These are phyloP conservation scores for Pseudotsuga menziesii DNA, from an alignment of 75 land plant species.

Conservation along the genomic window DNA sequence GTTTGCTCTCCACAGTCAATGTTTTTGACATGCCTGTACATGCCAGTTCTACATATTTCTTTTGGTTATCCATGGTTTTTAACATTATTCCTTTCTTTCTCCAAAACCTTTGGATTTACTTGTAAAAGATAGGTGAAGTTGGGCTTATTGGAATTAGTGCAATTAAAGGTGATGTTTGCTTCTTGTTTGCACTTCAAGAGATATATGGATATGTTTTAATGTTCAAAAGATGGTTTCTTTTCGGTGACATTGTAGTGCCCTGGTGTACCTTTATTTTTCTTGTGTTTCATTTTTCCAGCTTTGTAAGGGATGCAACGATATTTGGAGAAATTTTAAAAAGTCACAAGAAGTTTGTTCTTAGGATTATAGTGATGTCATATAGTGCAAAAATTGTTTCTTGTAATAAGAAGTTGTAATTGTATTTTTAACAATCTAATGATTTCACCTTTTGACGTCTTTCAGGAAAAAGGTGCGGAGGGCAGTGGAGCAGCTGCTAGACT, in stretches of 20 bases:
- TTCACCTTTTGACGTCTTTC: neutral
- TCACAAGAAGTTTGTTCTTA: neutral
- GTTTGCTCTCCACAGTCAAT: too few relatives aligned
- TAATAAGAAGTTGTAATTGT: neutral
- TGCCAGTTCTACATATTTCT: neutral
- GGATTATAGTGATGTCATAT: neutral
- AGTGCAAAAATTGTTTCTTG: neutral
- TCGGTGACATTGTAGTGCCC: neutral
- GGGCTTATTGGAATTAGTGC: neutral
- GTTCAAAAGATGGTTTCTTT: neutral
- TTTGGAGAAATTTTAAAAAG: neutral
- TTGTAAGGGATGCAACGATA: neutral
- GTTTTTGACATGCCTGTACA: neutral
- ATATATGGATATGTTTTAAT: neutral
- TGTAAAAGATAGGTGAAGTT: neutral
- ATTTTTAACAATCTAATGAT: neutral
- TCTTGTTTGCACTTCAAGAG: constrained; percentile 1
- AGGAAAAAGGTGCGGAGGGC: constrained; percentile 85
- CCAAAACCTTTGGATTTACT: neutral
- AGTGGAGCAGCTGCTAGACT: constrained; percentile 74
- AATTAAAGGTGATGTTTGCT: neutral
- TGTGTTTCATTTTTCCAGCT: neutral
- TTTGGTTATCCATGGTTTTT: neutral
- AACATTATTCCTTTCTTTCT: neutral
- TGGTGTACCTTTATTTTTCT: too few relatives aligned